Evolutionary conservation across 1,284 basidiomycete species (phyloP).

Genomic region (Thelephora terrestris): DNA sequence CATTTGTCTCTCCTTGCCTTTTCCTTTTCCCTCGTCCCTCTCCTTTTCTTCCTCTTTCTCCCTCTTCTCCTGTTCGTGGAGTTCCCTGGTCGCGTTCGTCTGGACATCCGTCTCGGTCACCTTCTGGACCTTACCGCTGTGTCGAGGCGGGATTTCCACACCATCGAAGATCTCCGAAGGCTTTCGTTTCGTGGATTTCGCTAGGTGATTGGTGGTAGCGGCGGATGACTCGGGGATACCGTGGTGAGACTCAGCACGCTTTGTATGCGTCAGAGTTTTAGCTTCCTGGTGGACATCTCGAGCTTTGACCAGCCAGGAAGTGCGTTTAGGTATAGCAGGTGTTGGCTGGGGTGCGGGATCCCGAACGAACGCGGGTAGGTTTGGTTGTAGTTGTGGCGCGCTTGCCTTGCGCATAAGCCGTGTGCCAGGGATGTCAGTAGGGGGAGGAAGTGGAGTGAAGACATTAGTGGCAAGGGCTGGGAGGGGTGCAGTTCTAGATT

Average conservation of each 20-base stretch:
- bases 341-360: constrained; percentile 10
- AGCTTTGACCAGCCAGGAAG: constrained; percentile 70
- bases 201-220: neutral
- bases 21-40: too few relatives aligned
- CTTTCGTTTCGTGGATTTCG: constrained; percentile 42
- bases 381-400: neutral
- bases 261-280: constrained; percentile 46
- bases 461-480: neutral
- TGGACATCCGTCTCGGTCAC: constrained; percentile 1
- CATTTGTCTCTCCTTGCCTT: neutral
- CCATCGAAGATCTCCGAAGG: constrained; percentile 43
- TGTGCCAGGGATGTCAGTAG: neutral
- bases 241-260: constrained; percentile 24
- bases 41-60: neutral
- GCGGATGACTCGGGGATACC: neutral
- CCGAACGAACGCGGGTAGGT: constrained; percentile 5
- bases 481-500: neutral
- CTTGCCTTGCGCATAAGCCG: neutral
- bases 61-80: neutral
- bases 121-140: neutral
- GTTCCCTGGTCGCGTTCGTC: neutral
- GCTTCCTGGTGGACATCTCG: constrained; percentile 37
- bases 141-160: constrained; percentile 1
- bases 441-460: neutral
- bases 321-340: constrained; percentile 43